Evolutionary conservation across 306 rosid species (phyloP), one percentile per base, ranked within the genome.

Genomic region (Medicago truncatula): DNA sequence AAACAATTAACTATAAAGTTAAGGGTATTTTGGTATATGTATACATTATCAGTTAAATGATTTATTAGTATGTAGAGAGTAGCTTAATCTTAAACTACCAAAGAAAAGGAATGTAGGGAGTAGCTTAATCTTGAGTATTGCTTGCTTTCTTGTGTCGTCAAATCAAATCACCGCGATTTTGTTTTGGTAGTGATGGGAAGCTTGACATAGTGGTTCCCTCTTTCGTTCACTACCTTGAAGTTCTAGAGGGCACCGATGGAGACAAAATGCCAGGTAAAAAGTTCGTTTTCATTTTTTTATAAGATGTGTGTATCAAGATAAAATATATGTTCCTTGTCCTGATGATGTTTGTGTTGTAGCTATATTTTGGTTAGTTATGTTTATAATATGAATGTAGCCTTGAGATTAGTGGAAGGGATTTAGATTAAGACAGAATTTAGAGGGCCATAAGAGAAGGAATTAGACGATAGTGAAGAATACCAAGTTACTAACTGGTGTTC

Each of bases 201-300:
- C 99, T 90, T 39, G 99, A 96, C 9, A 85, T 96, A 46, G 98
- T 96, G 65, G 93, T 96, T 82, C 96, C 99, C 0, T 96, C 99
- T 63, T 96, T 96, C 73, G 90, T 96, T 78, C 99, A 96, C 81
- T 96, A 96, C 80, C 99, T 96, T 67, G 99, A 96, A 75, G 99
- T 92, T 80, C 79, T 96, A 7, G 99, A 96, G 69, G 99, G 99
- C 36, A 81, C 92, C n/a, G 99, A 96, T 78, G 99, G 99, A 79
- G 99, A 96, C 78, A 96, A 96, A 86, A 84, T 89, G 86, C 93
- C 99, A 61, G 99, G 99, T 96, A 89, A 44, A 49, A 53, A 4
- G 39, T 53, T 56, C 4, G n/a, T 28, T 67, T 47, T 61, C 40
- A 31, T 14, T 61, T 61, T 61, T n/a, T 28, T 28, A 61, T 15